A percentile compares a stretch with the other conserved stretches of the same genome.
phyloP scores from a whole-genome alignment of 2,329 filamentous ascomycete species.

The Claviceps sp. region DNA sequence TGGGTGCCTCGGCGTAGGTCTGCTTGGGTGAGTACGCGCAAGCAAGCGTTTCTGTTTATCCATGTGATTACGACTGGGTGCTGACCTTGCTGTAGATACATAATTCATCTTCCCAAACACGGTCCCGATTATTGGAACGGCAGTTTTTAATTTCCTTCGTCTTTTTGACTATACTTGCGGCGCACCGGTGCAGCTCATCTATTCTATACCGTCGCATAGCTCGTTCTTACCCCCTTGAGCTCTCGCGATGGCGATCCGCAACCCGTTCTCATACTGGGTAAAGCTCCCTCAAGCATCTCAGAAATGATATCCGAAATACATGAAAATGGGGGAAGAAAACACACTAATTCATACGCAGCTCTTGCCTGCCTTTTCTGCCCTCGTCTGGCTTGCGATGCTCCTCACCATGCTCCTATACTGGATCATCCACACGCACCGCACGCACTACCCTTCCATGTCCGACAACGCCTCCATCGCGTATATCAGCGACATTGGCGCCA shows the following conservation, averaged over 20 bases:
- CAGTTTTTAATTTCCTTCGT: background rate
- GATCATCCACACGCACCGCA: conserved; percentile 40
- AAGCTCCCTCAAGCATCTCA: background rate
- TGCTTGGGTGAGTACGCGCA: too few relatives aligned
- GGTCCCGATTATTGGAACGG: too few relatives aligned
- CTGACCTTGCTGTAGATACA: too few relatives aligned
- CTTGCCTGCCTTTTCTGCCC: conserved; percentile 54
- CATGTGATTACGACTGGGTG: too few relatives aligned
- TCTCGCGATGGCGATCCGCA: conserved; percentile 17
- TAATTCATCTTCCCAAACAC: too few relatives aligned
- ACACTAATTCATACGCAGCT: conserved; percentile 25
- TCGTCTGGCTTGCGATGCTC: conserved; percentile 54
- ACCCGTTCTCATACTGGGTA: conserved; percentile 28
- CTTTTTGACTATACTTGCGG: background rate
- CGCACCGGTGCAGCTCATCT: background rate
- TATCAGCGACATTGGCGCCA: conserved; percentile 54
- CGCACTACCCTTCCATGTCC: conserved; percentile 48
- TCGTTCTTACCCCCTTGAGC: background rate
- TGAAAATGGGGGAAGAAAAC: background rate
- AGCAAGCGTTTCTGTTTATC: too few relatives aligned
- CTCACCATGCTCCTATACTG: conserved; percentile 60
- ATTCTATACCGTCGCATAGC: background rate
- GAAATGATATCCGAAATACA: background rate
- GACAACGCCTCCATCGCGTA: conserved; percentile 49
- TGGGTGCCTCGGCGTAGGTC: too few relatives aligned